These are phyloP conservation scores for Cynanchum wilfordii DNA, from an alignment of 257 asterid genomes.

Conservation along the genomic window DNA sequence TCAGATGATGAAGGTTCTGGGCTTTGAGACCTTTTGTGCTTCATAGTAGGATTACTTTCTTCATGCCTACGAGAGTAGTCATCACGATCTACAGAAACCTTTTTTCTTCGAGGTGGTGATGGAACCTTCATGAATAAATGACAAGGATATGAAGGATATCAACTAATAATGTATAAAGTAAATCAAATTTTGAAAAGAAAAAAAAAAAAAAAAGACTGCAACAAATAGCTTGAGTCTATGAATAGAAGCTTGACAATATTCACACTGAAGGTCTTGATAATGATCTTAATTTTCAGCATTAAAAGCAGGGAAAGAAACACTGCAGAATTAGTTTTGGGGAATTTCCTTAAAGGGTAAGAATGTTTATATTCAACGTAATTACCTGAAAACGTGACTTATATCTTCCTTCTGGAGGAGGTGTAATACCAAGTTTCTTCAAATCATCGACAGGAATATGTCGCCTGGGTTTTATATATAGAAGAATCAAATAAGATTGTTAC, in stretches of 20 bases:
- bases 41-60: constrained; percentile 20
- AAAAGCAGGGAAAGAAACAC: not conserved
- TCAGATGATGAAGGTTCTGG: constrained; percentile 29
- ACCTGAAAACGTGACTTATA: constrained; percentile 84
- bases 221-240: not conserved
- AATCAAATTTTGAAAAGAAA: not conserved
- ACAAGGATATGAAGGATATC: not conserved
- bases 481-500: constrained; percentile 3
- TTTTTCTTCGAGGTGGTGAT: constrained; percentile 70
- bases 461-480: constrained; percentile 29
- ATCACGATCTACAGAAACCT: constrained; percentile 34
- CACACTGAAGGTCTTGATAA: not conserved
- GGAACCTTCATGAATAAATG: constrained; percentile 43
- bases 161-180: not conserved
- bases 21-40: constrained; percentile 38
- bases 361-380: not conserved
- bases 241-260: not conserved
- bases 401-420: constrained; percentile 88
- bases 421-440: constrained; percentile 79
- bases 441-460: constrained; percentile 76
- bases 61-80: constrained; percentile 33
- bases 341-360: not conserved
- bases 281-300: not conserved
- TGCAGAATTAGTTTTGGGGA: not conserved
- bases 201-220: not conserved